Evolutionary conservation across 805 yeast genomes (phyloP), one percentile per base, ranked within the genome.

Genomic region (Saccharomycopsis sp.): DNA sequence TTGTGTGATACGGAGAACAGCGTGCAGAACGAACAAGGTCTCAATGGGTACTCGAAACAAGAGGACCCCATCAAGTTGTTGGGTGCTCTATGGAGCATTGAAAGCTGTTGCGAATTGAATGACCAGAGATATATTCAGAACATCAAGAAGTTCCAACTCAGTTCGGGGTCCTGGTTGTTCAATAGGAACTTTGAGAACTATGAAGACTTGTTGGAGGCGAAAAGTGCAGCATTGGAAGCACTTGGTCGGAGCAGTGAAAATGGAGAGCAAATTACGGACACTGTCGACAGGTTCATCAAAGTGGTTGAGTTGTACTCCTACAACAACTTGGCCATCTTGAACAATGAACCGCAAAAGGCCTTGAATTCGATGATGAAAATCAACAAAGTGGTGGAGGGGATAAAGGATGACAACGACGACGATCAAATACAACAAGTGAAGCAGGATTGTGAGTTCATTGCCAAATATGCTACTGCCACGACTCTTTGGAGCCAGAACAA

Each of bases 401-500:
- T 12, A 5, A 8, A 42, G 12, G 53, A 16, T 50, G 17, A n/a
- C 52, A 29, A 50, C 50, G 7, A 34, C 41, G 19, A 10, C 46
- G 4, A 13, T 41, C 53, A 9, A 30, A 23, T 51, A 1, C 33
- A 43, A 10, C 13, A 32, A 4, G 44, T 43, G 16, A 10, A 13
- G n/a, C 18, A 35, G 21, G 38, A 25, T 31, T 31, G 32, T 5
- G 18, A 7, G 8, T 51, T 52, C 15, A 35, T 58, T 4, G 58
- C 72, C 0, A 60, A 60, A 36, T 65, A 65, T 48, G 75, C 75
- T 33, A 55, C 74, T 0, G 85, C 95, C 0, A 57, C 63, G 4
- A 69, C 81, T 0, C 61, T 81, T 20, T 84, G 95, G 94, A 58
- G 60, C 0, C 73, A 73, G 41, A 74, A 75, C 0, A 75, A 78